phyloP scores from a whole-genome alignment of 225 moss, liverwort and hornwort species.

The Marchantia paleacea region DNA sequence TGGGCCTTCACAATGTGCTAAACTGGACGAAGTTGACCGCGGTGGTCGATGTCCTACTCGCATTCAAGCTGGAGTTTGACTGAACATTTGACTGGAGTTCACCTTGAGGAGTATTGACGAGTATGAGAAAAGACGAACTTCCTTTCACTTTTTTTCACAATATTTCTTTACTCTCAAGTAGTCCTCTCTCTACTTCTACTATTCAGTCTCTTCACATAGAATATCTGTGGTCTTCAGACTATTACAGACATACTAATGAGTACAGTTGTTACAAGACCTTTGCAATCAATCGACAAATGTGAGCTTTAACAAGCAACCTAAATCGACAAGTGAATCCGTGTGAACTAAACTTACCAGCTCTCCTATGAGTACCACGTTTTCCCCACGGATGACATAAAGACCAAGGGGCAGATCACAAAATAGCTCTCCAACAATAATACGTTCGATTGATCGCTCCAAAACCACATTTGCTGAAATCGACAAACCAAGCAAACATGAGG shows the following conservation, averaged over 20 bases:
- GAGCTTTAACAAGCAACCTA: not conserved
- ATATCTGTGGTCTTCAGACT: no score
- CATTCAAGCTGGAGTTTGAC: no score
- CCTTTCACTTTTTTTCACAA: no score
- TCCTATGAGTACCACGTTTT: constrained; percentile 95
- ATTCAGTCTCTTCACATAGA: no score
- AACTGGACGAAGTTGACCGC: no score
- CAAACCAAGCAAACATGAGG: not conserved
- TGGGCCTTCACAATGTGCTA: no score
- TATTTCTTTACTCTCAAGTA: no score
- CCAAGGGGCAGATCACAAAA: constrained; percentile 88
- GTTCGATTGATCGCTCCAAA: constrained; percentile 83
- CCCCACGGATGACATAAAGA: constrained; percentile 88
- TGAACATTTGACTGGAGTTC: no score
- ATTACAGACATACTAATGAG: not conserved
- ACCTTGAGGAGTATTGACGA: no score
- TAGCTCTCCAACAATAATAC: constrained; percentile 84
- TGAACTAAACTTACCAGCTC: constrained; percentile 64
- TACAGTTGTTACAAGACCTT: not conserved
- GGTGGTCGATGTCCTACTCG: no score
- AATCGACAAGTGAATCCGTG: not conserved
- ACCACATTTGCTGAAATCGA: constrained; percentile 76
- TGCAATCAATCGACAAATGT: not conserved
- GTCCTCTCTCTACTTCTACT: no score
- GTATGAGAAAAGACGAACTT: no score